Conservation (phyloP, 192 early-diverging fungal genomes). For the Coemansia sp. region DNA sequence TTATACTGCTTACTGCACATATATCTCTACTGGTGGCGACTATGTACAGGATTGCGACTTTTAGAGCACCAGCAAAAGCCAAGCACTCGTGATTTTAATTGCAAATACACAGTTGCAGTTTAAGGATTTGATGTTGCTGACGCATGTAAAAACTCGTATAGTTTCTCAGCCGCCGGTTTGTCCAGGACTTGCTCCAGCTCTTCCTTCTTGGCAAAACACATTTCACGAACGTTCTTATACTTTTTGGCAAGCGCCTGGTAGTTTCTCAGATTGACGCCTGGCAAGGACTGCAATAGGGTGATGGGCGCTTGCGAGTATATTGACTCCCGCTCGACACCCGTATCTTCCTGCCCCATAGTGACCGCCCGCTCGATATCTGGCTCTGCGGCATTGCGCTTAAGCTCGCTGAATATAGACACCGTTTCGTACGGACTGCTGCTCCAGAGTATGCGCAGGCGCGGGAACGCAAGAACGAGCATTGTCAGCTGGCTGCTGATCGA, state of each 20-base stretch:
- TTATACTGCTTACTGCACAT: slow-evolving; percentile 57
- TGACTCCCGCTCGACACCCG: slow-evolving; percentile 59
- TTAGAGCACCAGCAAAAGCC: too few relatives aligned
- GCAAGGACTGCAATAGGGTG: slow-evolving; percentile 78
- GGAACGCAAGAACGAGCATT: slow-evolving; percentile 78
- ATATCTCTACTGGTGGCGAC: slow-evolving; percentile 56
- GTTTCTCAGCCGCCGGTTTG: slow-evolving; percentile 54
- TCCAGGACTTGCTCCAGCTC: slow-evolving; percentile 60
- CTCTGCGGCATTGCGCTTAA: slow-evolving; percentile 77
- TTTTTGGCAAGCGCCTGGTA: slow-evolving; percentile 71
- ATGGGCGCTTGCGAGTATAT: slow-evolving; percentile 68
- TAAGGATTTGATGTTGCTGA: background rate
- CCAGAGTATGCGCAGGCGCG: slow-evolving; percentile 84
- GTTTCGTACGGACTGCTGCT: slow-evolving; percentile 80
- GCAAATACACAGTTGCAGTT: too few relatives aligned
- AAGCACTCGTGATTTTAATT: too few relatives aligned
- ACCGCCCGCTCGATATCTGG: slow-evolving; percentile 70
- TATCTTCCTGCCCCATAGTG: slow-evolving; percentile 65
- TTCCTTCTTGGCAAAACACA: slow-evolving; percentile 55
- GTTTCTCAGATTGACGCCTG: slow-evolving; percentile 81
- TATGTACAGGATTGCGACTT: background rate
- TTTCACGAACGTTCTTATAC: slow-evolving; percentile 61
- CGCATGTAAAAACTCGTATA: slow-evolving; percentile 69
- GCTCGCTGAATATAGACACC: slow-evolving; percentile 84
- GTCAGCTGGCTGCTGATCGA: slow-evolving; percentile 74